Conservation (phyloP, 208 protist species). For the Herpetomonas tarakana region DNA sequence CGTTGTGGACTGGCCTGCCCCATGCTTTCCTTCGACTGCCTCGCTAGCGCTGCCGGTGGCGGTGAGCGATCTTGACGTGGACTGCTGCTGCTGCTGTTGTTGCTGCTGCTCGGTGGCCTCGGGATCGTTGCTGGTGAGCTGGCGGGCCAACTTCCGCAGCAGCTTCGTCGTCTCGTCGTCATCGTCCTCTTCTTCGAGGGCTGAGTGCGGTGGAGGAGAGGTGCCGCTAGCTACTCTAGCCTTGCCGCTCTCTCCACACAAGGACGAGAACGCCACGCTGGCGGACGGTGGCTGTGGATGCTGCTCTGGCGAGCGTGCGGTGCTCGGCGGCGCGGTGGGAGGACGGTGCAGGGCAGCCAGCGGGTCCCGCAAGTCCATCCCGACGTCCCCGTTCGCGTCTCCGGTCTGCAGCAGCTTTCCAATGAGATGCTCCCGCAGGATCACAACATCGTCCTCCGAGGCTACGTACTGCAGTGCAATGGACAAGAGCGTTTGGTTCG, state of each 20-base stretch:
- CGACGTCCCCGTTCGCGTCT: slow-evolving; percentile 8
- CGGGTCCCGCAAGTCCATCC: neutral
- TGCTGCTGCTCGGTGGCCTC: no score
- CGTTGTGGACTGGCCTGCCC: neutral
- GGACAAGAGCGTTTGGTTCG: slow-evolving; percentile 42
- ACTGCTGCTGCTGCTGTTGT: no score
- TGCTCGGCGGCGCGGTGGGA: neutral
- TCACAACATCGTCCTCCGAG: slow-evolving; percentile 45
- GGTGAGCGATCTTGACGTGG: neutral
- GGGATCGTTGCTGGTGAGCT: neutral
- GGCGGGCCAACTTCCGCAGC: neutral
- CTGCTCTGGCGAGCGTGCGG: no score
- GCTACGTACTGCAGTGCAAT: slow-evolving; percentile 70
- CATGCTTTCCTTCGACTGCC: no score
- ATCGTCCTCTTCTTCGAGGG: neutral
- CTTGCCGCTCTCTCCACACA: no score
- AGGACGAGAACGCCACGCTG: neutral
- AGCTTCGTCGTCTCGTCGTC: neutral
- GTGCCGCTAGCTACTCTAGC: neutral
- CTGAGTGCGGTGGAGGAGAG: neutral
- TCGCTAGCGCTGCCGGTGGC: neutral
- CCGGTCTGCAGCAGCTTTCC: slow-evolving; percentile 8
- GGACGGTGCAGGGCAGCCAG: no score
- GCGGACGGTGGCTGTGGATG: no score
- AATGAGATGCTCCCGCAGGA: slow-evolving; percentile 50